phyloP scores from a whole-genome alignment of 495 filamentous ascomycete species.

The Daldinia concentrica region DNA sequence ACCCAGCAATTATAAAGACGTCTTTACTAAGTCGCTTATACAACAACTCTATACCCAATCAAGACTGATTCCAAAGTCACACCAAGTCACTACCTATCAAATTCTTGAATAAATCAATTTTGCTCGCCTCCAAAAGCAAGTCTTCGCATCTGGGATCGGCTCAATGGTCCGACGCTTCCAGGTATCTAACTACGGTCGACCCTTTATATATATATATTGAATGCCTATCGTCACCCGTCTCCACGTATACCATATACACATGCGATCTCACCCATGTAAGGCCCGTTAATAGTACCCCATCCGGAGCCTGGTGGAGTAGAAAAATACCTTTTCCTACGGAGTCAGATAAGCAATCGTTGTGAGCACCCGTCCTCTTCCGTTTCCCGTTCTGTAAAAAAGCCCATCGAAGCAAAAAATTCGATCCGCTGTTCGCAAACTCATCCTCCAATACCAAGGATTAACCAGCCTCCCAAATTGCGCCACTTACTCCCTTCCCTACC shows the following conservation, averaged over 20 bases:
- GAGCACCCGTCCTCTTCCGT: background rate
- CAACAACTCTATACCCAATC: too few species aligned
- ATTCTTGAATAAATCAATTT: background rate
- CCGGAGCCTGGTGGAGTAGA: conserved; percentile 10
- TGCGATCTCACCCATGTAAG: conserved; percentile 3
- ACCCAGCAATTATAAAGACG: too few species aligned
- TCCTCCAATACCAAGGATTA: conserved; percentile 15
- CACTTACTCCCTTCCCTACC: conserved; percentile 12
- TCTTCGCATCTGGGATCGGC: background rate
- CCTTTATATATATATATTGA: conserved; percentile 7
- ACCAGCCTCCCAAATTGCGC: conserved; percentile 19
- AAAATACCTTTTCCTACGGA: conserved; percentile 8
- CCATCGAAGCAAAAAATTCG: conserved; percentile 15
- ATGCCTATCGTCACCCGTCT: conserved; percentile 23
- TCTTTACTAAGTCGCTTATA: too few species aligned
- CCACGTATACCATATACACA: conserved; percentile 34
- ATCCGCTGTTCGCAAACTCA: conserved; percentile 17
- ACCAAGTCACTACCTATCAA: background rate
- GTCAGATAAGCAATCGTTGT: conserved; percentile 10
- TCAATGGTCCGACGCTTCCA: background rate
- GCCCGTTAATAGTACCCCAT: conserved; percentile 8
- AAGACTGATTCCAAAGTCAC: too few species aligned
- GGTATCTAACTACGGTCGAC: background rate
- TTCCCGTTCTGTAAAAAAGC: conserved; percentile 5
- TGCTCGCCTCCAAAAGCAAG: background rate